Conservation (phyloP, 495 filamentous ascomycete genomes). For the Parathielavia hyrcaniae region DNA sequence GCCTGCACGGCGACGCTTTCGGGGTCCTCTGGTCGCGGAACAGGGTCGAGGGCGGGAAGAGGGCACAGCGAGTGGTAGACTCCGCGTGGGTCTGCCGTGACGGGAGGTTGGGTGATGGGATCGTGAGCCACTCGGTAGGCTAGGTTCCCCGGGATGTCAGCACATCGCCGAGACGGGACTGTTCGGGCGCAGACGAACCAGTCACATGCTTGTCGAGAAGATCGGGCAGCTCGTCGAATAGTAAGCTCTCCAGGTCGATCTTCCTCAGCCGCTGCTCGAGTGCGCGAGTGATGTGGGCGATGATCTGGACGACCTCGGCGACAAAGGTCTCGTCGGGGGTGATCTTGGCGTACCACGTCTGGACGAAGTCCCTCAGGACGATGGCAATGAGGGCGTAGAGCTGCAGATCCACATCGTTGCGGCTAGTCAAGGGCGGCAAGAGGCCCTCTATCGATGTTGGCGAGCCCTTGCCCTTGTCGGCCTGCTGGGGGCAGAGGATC, state of each 20-base stretch:
- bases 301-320: constrained; percentile 76
- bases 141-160: constrained; percentile 27
- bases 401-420: constrained; percentile 84
- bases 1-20: constrained; percentile 52
- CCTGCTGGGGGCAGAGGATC: constrained; percentile 45
- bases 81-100: constrained; percentile 53
- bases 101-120: constrained; percentile 48
- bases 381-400: constrained; percentile 88
- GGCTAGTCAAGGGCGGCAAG: constrained; percentile 84
- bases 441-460: constrained; percentile 61
- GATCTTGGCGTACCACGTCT: constrained; percentile 87
- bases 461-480: constrained; percentile 41
- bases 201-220: constrained; percentile 72
- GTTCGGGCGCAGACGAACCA: constrained; percentile 49
- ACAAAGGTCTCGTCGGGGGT: constrained; percentile 83
- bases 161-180: constrained; percentile 3
- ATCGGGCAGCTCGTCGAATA: constrained; percentile 84
- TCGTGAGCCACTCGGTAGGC: constrained; percentile 52
- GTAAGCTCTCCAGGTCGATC: constrained; percentile 71
- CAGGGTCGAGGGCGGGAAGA: constrained; percentile 70
- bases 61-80: constrained; percentile 82
- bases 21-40: constrained; percentile 52
- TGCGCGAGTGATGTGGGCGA: constrained; percentile 81
- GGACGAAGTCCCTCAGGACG: constrained; percentile 79
- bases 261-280: constrained; percentile 78